A percentile compares a stretch with the other conserved stretches of the same genome.
phyloP scores from a whole-genome alignment of 2,329 filamentous ascomycete genomes.

The Fusarium sp. region DNA sequence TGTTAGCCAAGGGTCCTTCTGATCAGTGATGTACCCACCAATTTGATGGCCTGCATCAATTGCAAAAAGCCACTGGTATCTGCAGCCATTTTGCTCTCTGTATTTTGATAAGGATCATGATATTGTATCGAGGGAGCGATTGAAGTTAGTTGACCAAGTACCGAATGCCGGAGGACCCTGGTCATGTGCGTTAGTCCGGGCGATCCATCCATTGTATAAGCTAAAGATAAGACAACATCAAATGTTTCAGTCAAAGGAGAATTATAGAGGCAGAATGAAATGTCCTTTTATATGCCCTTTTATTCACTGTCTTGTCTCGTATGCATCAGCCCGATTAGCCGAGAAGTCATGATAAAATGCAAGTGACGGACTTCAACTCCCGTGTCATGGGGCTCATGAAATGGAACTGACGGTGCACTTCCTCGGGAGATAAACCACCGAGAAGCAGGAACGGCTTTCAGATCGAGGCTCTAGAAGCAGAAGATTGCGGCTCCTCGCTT shows the following conservation, averaged over 20 bases:
- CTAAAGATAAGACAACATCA: not conserved
- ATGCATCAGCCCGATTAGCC: not conserved
- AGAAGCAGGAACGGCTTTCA: constrained; percentile 6
- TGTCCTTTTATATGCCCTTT: not conserved
- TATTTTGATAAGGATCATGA: not conserved
- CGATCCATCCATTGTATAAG: constrained; percentile 1
- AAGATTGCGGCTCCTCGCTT: not conserved
- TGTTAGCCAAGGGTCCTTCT: constrained; percentile 7
- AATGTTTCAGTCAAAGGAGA: not conserved
- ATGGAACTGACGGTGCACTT: constrained; percentile 15
- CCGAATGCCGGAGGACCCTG: constrained; percentile 7
- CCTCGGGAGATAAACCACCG: not conserved
- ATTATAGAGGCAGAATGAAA: not conserved
- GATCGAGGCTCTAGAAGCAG: not conserved
- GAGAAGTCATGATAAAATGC: not conserved
- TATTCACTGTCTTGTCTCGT: not conserved
- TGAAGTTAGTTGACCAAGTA: constrained; percentile 9
- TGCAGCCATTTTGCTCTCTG: constrained; percentile 25
- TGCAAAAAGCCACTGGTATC: constrained; percentile 24
- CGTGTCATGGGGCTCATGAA: not conserved
- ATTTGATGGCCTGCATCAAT: constrained; percentile 32
- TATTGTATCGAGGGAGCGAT: not conserved
- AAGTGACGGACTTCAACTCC: constrained; percentile 9
- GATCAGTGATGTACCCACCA: constrained; percentile 21
- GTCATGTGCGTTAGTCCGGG: constrained; percentile 21